Conservation (phyloP, 257 asterid genomes). For the Solanum tarijense region DNA sequence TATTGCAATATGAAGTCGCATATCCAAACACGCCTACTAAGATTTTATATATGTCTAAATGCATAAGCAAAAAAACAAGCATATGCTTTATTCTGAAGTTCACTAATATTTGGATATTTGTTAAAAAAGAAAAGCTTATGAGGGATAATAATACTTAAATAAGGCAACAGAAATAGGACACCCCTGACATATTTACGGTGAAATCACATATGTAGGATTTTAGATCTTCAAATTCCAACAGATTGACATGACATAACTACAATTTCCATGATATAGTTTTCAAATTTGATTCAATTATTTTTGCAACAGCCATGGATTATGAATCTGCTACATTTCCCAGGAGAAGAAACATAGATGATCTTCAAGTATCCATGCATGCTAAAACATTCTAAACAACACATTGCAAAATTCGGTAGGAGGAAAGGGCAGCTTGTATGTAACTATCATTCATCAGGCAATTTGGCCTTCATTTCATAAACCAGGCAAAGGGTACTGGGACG, state of each 20-base stretch:
- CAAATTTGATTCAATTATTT: not conserved
- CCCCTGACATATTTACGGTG: not conserved
- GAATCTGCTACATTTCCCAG: not conserved
- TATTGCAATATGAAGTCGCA: no score
- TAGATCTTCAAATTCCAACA: not conserved
- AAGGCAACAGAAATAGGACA: not conserved
- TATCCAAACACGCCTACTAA: no score
- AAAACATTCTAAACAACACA: not conserved
- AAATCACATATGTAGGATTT: not conserved
- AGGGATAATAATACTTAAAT: not conserved
- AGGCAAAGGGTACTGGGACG: slow-evolving; percentile 71
- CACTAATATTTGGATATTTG: not conserved
- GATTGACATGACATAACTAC: not conserved
- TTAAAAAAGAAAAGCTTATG: no score
- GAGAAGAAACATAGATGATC: not conserved
- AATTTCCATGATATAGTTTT: not conserved
- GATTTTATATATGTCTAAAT: not conserved
- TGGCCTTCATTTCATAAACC: slow-evolving; percentile 43
- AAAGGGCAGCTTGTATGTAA: not conserved
- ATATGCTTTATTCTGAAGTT: no score
- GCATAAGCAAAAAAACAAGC: not conserved
- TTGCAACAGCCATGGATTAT: not conserved
- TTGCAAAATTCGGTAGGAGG: not conserved
- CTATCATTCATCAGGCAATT: not conserved
- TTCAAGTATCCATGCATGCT: not conserved